These are phyloP conservation scores for Arthroderma sp. DNA, from an alignment of 2,329 filamentous ascomycete genomes.

Conservation along the genomic window DNA sequence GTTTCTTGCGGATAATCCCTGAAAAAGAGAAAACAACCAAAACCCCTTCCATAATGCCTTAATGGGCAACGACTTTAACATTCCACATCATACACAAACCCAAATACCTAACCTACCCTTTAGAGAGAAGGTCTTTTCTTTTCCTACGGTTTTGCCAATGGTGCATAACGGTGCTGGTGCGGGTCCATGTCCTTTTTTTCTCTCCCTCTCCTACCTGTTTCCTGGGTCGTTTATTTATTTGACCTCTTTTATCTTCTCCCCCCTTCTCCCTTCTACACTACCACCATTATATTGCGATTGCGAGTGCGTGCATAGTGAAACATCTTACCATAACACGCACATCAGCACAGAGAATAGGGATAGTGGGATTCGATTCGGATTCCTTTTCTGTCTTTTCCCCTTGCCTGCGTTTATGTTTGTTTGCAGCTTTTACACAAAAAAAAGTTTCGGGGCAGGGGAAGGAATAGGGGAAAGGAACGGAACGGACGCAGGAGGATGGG, in stretches of 20 bases:
- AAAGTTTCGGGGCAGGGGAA: not conserved
- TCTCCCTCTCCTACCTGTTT: not conserved
- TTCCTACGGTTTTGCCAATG: not conserved
- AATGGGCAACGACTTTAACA: constrained; percentile 1
- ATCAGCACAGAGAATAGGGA: not conserved
- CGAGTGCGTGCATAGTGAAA: not conserved
- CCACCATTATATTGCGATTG: not conserved
- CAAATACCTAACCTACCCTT: not conserved
- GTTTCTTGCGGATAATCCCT: not conserved
- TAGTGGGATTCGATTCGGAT: not conserved
- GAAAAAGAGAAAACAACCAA: not conserved
- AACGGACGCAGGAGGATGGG: not conserved
- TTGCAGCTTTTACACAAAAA: not conserved
- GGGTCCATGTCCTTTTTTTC: not conserved
- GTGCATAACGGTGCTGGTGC: not conserved
- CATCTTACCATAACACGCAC: not conserved
- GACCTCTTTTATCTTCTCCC: not conserved
- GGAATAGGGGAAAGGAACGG: not conserved
- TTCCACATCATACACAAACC: not conserved
- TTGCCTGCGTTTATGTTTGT: not conserved
- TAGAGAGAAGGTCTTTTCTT: not conserved
- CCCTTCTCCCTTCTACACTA: not conserved
- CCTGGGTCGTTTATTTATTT: not conserved
- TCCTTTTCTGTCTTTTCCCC: not conserved
- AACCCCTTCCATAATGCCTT: not conserved